Evolutionary conservation across 176 grass and related monocot species (phyloP).

Genomic region (Bolboschoenus planiculmis): DNA sequence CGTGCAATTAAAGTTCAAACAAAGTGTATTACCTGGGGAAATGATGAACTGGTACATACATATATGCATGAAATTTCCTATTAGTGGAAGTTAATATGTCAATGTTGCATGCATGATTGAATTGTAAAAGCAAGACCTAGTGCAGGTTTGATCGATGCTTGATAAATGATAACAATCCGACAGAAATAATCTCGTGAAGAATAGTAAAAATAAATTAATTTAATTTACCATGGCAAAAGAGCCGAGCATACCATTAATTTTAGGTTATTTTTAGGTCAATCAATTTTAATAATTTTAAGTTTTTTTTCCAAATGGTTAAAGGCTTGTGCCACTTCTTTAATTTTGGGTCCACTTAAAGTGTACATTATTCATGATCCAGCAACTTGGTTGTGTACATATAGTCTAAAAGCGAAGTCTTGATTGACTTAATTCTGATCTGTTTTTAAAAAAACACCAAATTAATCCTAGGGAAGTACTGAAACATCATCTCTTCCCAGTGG

Average conservation of each 20-base stretch:
- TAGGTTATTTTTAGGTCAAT: neutral
- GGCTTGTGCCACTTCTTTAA: neutral
- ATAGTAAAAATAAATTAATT: neutral
- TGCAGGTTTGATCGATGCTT: neutral
- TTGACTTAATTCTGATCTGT: neutral
- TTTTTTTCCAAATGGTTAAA: neutral
- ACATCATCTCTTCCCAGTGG: too few relatives aligned
- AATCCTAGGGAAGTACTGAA: neutral
- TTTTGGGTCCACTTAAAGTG: neutral
- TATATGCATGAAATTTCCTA: neutral
- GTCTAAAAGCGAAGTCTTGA: neutral
- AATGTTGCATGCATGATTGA: neutral
- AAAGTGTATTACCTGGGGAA: neutral
- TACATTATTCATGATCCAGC: neutral
- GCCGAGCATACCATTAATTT: neutral
- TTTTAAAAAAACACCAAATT: neutral
- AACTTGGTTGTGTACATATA: neutral
- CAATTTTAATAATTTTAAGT: neutral
- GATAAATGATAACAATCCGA: neutral
- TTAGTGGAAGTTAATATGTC: neutral
- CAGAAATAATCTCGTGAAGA: neutral
- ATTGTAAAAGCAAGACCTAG: neutral
- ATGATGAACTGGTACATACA: neutral
- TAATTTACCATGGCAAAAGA: neutral
- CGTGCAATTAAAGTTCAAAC: neutral